Base-by-base conservation (phyloP, 2,329 filamentous ascomycete genomes). In the Dactylellina haptotyla region DNA sequence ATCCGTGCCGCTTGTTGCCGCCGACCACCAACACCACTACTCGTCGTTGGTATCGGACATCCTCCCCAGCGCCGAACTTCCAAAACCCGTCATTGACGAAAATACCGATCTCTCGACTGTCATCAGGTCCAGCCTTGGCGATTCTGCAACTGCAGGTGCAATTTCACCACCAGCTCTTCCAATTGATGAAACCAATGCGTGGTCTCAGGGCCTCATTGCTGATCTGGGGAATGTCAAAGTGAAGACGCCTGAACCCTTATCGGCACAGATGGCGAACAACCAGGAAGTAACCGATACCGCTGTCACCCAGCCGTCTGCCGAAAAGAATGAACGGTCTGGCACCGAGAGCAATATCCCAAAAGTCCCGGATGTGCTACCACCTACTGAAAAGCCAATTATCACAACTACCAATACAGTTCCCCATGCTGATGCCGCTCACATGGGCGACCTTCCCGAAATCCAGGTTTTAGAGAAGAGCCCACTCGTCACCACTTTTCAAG, bases 181-280 rank as follows among this genome's bases (percentile, higher is more conserved):
- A 43, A 25, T 20, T 4, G 66, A 71, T 18, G 66, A 63, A 39
- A 43, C 50, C 10, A 63, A 64, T 51, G 8, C 48, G 25, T 71
- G 66, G 66, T 71, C 66, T 14, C 66, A 64, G 39, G 58, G 61
- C 8, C 66, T 71, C 4, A 58, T 71, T 23, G 66, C 66, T n/a
- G 61, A 71, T 53, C 46, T 71, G 12, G 50, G 61, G 14, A 71
- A 64, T 2, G 58, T 71, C 14, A 41, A 58, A 26, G 48, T 16
- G n/a, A 30, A 6, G 0, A 45, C 34, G 14, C 41, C 53, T 12
- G 16, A 51, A 16, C 58, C 25, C 14, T 10, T 32, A 10, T 12
- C 2, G 41, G n/a, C 18, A 23, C 41, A 23, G 41, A n/a, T 3
- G 23, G 18, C 18, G 41, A 23, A 20, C n/a, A n/a, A n/a, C n/a